Evolutionary conservation across 2,329 filamentous ascomycete species (phyloP), one percentile per base, ranked within the genome.

Genomic region (Microsporum ferrugineum): DNA sequence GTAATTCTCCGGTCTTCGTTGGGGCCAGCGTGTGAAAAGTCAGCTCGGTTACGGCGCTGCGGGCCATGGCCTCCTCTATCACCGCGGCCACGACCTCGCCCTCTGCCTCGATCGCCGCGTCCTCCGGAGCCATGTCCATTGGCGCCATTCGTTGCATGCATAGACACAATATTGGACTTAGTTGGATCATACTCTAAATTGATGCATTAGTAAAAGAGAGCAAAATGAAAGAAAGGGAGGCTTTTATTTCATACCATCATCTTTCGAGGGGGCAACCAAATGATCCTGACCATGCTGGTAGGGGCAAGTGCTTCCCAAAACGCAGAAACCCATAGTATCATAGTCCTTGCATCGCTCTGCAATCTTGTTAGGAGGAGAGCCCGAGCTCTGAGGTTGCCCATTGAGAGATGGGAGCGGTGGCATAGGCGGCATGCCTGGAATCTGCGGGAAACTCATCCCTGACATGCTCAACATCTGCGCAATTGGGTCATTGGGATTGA

Each of bases 261-360:
- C 69, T 57, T 72, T 72, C n/a, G 65, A 65, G 31, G 72, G 68
- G 29, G 77, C 72, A 29, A 77, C 68, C 12, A 78, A 71, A 38
- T 71, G 72, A 58, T 77, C 74, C 31, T 74, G 73, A 12, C 79
- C 81, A 68, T 85, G 82, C 65, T 83, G 78, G 64, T 80, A 83
- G 0, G 79, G 80, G 68, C 83, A 85, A n/a, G 76, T 72, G 59
- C 73, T 77, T 29, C 83, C 83, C 51, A 79, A 66, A 10, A 80
- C 77, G 66, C 83, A 85, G 62, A 80, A 83, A 4, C 83, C 83
- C 65, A 82, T 81, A 0, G 73, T 80, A 63, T 84, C 81, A 65
- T 84, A 85, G 68, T 83, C 80, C 43, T 74, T 75, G 68, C 83
- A 85, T 57, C 78, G 75, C 69, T 75, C 67, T 60, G 73, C 66